Base-by-base conservation (phyloP, 805 yeast genomes). In the Maudiozyma barnettii region DNA sequence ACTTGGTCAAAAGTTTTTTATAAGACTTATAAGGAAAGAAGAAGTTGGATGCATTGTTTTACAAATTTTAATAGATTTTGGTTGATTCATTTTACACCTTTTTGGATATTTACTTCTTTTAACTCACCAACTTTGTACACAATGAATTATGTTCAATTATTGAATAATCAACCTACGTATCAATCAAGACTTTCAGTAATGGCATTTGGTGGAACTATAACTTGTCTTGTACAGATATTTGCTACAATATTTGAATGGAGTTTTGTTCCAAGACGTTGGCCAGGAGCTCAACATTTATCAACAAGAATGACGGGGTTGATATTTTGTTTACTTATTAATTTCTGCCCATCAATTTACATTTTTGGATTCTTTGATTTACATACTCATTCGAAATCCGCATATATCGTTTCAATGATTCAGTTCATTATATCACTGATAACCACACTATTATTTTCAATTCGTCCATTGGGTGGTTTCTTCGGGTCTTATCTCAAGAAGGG, bases 11-110 rank as follows among this genome's bases (percentile, higher is more conserved):
- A 72, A 48, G 82, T 79, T 0, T 82, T 87, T 54, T 74, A 73
- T 53, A 88, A 88, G 64, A 86, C 95, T 1, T 88, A 80, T 60
- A 74, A 68, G 47, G 95, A 86, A 61, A 71, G 73, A 39, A 74
- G 95, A 64, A 75, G 82, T 13, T 86, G 95, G 95, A 67, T 77
- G 49, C 95, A 86, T 65, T 74, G 78, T 33, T 54, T 83, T 22
- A 74, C 81, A 21, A 84, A 86, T 60, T 86, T 86, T 65, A 83
- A 82, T 62, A 68, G 95, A 48, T 78, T 84, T 45, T 84, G 91
- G 90, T 79, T 83, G 46, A 76, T 85, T 44, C 95, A 86, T 58
- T 68, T 80, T 37, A 72, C 86, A 1, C 69, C 79, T 31, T 86
- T 83, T 61, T 86, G 95, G 95, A 77, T 79, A 48, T 86, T 79